These are phyloP conservation scores for Clonostachys chloroleuca DNA, from an alignment of 2,329 filamentous ascomycete species.

Conservation along the genomic window DNA sequence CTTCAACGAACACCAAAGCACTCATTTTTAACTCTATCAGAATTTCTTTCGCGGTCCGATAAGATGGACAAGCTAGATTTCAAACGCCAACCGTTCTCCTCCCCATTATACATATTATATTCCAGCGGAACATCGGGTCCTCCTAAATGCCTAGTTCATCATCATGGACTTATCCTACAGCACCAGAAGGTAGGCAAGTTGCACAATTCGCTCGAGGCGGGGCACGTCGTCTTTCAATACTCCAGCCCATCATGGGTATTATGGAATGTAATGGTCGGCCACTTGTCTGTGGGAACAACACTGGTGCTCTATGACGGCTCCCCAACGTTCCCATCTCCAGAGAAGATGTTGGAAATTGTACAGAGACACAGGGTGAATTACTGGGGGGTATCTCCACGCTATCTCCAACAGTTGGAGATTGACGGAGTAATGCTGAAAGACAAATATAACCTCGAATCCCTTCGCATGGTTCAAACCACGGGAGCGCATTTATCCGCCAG, in stretches of 20 bases:
- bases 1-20: background rate
- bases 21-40: background rate
- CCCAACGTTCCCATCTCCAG: constrained; percentile 5
- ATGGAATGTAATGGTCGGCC: background rate
- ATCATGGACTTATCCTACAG: background rate
- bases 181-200: background rate
- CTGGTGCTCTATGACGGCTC: constrained; percentile 10
- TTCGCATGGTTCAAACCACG: background rate
- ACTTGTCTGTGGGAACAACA: background rate
- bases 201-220: background rate
- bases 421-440: background rate
- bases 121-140: constrained; percentile 1
- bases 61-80: background rate
- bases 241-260: constrained; percentile 1
- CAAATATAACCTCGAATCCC: background rate
- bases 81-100: background rate
- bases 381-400: background rate
- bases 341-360: constrained; percentile 4
- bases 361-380: constrained; percentile 4
- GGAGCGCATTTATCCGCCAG: background rate
- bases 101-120: background rate
- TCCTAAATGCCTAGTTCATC: constrained; percentile 1
- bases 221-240: background rate
- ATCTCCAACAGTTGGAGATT: constrained; percentile 19
- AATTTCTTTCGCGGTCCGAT: background rate